phyloP scores from a whole-genome alignment of 106 monocot species.

The Dioscorea alata region DNA sequence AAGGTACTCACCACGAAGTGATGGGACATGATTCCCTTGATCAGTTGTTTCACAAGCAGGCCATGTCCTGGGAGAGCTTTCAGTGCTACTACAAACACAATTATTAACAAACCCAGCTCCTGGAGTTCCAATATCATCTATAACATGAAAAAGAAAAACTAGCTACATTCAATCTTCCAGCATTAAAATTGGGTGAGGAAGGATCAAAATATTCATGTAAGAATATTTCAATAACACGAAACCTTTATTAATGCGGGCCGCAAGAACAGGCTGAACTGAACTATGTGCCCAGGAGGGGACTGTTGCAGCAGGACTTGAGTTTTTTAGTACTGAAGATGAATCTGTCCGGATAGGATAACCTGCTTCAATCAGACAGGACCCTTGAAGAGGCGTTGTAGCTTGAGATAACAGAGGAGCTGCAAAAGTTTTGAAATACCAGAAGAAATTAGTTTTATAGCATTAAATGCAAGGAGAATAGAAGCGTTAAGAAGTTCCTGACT shows the following conservation, averaged over 20 bases:
- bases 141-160: not conserved
- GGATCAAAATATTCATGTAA: not conserved
- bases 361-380: constrained; percentile 41
- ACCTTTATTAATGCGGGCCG: constrained; percentile 53
- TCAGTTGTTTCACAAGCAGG: constrained; percentile 49
- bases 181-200: not conserved
- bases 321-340: constrained; percentile 51
- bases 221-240: not conserved
- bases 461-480: too few species aligned
- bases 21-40: constrained; percentile 53
- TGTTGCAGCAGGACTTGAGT: constrained; percentile 39
- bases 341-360: constrained; percentile 38
- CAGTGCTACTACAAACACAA: constrained; percentile 57
- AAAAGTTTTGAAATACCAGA: not conserved
- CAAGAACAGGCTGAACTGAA: constrained; percentile 43
- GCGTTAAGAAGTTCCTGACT: constrained; percentile 27
- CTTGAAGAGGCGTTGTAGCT: constrained; percentile 38
- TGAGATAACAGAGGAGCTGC: constrained; percentile 44
- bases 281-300: constrained; percentile 51
- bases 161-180: not conserved
- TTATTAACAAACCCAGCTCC: constrained; percentile 39
- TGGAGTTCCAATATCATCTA: constrained; percentile 51
- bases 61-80: constrained; percentile 40
- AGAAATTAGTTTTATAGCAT: too few species aligned
- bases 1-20: constrained; percentile 48